Evolutionary conservation across 2,329 filamentous ascomycete genomes (phyloP), one percentile per base, ranked within the genome.

Genomic region (Aspergillus jensenii): DNA sequence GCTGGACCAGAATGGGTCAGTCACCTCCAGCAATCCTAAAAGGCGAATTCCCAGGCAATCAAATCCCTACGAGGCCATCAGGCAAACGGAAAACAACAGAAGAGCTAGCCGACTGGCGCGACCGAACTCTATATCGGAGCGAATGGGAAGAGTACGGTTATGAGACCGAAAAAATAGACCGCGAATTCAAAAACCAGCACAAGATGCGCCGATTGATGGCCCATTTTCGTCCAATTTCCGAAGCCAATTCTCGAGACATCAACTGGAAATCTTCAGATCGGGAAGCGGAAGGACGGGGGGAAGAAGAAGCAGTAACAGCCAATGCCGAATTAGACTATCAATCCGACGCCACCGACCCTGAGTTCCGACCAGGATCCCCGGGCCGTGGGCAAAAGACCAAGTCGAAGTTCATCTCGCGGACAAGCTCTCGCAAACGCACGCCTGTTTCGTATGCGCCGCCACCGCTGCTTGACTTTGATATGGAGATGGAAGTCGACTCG

Each of bases 101-200:
- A 46, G 74, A 79, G 11, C 55, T 75, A 9, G 65, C 72, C n/a
- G 71, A 79, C 50, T 85, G 83, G 83, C 76, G 80, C 51, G 73
- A 74, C 25, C 72, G 70, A 50, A 71, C 75, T 1, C 65, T 80
- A 2, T 83, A 81, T 52, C 76, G 73, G 46, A 73, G 77, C 17
- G 74, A 79, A 33, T 85, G 83, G 83, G 82, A 85, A 63, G 69
- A 71, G n/a, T 73, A 72, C 55, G 71, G 71, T 1, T 61, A 66
- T 37, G 68, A 67, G 7, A 56, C 65, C 2, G 50, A 65, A 11
- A 62, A 72, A 19, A 46, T 74, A 6, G 63, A 72, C 15, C 67
- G 71, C 9, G 68, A 72, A 2, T 55, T 76, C 46, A 59, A 58
- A 21, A 62, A 65, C 57, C 66, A 64, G 27, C 66, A 58, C 19